phyloP scores from a whole-genome alignment of 2,329 filamentous ascomycete species.

The Colletotrichum musae region DNA sequence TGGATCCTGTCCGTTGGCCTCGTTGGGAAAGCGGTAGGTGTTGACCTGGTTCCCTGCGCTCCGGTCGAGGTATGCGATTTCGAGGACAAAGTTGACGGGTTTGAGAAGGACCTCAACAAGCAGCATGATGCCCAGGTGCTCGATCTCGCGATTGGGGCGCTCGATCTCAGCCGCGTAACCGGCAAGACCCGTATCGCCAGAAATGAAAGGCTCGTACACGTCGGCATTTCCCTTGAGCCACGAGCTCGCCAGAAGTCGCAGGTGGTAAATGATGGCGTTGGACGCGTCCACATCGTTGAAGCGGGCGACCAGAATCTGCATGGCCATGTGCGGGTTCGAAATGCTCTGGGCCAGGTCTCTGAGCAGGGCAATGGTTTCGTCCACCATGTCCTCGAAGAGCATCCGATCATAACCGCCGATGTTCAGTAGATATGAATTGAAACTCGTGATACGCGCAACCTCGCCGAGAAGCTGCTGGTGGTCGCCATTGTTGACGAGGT shows the following conservation, averaged over 20 bases:
- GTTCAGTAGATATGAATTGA: constrained; percentile 79
- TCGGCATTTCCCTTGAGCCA: constrained; percentile 84
- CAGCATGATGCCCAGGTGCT: constrained; percentile 86
- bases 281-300: constrained; percentile 83
- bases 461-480: constrained; percentile 77
- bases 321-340: constrained; percentile 70
- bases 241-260: constrained; percentile 84
- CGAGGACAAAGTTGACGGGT: constrained; percentile 82
- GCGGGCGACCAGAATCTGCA: constrained; percentile 68
- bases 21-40: constrained; percentile 74
- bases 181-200: constrained; percentile 70
- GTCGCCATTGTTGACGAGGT: constrained; percentile 78
- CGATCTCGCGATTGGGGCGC: constrained; percentile 85
- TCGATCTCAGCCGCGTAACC: constrained; percentile 82
- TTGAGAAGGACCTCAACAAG: constrained; percentile 85
- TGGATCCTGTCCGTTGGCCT: constrained; percentile 61
- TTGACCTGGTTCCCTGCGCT: constrained; percentile 85
- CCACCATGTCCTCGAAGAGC: constrained; percentile 86
- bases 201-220: constrained; percentile 81
- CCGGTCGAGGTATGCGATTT: constrained; percentile 92
- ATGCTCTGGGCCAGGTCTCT: constrained; percentile 73
- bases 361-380: constrained; percentile 80
- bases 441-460: constrained; percentile 77
- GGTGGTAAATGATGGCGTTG: constrained; percentile 87
- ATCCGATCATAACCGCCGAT: constrained; percentile 80